A percentile compares a stretch with the other conserved stretches of the same genome.
phyloP scores from a whole-genome alignment of 2,329 filamentous ascomycete species.

The Truncatella angustata region DNA sequence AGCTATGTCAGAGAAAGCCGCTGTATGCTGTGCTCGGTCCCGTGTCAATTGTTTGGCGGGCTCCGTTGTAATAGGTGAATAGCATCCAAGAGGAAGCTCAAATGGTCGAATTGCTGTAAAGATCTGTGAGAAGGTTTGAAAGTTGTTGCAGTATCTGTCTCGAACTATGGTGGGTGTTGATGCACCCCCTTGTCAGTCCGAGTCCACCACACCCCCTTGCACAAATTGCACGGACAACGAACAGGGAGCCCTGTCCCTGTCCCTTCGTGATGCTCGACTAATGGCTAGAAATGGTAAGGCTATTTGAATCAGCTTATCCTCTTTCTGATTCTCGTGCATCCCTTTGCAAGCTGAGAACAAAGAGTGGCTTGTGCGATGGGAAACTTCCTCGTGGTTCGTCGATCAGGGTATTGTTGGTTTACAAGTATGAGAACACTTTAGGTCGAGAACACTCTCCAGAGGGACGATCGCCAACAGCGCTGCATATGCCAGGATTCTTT shows the following conservation, averaged over 20 bases:
- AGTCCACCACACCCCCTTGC: constrained; percentile 1
- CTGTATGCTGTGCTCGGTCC: constrained; percentile 1
- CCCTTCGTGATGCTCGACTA: constrained; percentile 3
- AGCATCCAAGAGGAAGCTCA: not conserved
- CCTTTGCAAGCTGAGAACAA: constrained; percentile 1
- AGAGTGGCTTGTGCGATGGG: constrained; percentile 3
- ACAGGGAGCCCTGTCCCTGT: not conserved
- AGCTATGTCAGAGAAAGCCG: not conserved
- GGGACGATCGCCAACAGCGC: not conserved
- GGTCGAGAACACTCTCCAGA: not conserved
- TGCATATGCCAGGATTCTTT: not conserved
- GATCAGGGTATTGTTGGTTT: constrained; percentile 1
- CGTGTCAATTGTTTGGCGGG: constrained; percentile 1
- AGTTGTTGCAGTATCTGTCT: constrained; percentile 15
- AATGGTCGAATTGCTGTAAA: constrained; percentile 5
- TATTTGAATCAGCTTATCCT: constrained; percentile 1
- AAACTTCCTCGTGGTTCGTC: not conserved
- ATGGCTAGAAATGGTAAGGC: constrained; percentile 1
- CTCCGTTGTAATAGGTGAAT: not conserved
- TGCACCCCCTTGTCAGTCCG: constrained; percentile 7
- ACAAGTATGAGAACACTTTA: not conserved
- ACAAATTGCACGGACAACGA: constrained; percentile 5
- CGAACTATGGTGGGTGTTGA: constrained; percentile 10
- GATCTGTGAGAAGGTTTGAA: constrained; percentile 8
- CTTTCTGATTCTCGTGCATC: not conserved